A percentile compares a stretch with the other conserved stretches of the same genome.
Evolutionary conservation across 2,329 filamentous ascomycete species (phyloP).

Genomic region (Penicillium sp.): DNA sequence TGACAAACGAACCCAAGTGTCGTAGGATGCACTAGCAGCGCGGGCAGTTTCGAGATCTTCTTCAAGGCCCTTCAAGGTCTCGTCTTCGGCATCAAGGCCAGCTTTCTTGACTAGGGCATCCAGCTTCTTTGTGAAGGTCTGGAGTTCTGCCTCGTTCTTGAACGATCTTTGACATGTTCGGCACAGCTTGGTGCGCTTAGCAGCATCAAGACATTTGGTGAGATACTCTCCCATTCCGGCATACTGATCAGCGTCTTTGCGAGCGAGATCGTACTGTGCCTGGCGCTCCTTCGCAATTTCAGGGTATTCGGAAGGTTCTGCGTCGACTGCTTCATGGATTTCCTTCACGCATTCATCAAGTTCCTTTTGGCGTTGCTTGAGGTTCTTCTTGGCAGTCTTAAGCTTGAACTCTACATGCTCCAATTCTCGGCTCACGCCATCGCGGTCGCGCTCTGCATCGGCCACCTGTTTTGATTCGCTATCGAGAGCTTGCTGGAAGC

Average conservation of each 20-base stretch:
- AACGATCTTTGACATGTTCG: slow-evolving; percentile 72
- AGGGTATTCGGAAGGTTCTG: slow-evolving; percentile 50
- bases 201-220: slow-evolving; percentile 61
- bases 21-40: slow-evolving; percentile 65
- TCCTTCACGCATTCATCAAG: slow-evolving; percentile 60
- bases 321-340: slow-evolving; percentile 59
- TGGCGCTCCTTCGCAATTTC: slow-evolving; percentile 53
- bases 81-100: slow-evolving; percentile 57
- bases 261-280: slow-evolving; percentile 49
- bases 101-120: slow-evolving; percentile 53
- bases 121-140: slow-evolving; percentile 64
- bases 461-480: slow-evolving; percentile 57
- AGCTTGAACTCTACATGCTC: slow-evolving; percentile 74
- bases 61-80: slow-evolving; percentile 61
- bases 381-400: slow-evolving; percentile 61
- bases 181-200: slow-evolving; percentile 69
- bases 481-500: slow-evolving; percentile 64
- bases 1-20: slow-evolving; percentile 68
- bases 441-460: slow-evolving; percentile 67
- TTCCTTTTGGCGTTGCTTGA: slow-evolving; percentile 63
- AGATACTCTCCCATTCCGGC: slow-evolving; percentile 71
- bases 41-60: slow-evolving; percentile 62
- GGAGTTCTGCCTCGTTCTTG: slow-evolving; percentile 57
- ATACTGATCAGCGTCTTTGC: slow-evolving; percentile 65
- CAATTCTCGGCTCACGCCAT: slow-evolving; percentile 67